Base-by-base conservation (phyloP, 2,329 filamentous ascomycete species). In the Graphiopsis chlorocephala region DNA sequence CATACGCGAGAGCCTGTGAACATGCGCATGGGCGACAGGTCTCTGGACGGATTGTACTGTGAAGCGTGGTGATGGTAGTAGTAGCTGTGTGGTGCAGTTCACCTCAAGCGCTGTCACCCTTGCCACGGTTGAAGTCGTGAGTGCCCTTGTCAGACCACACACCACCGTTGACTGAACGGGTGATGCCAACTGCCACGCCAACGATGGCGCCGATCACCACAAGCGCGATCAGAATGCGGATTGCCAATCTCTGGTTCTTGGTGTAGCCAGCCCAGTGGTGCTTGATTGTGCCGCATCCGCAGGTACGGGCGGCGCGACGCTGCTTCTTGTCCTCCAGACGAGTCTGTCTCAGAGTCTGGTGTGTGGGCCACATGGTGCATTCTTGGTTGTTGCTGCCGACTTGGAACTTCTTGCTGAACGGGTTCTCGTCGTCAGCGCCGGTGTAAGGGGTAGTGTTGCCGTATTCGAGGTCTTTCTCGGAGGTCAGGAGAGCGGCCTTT, bases 311-410 rank as follows among this genome's bases (percentile, higher is more conserved):
- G n/a, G 69, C 65, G 7, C 67, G 65, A 65, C 71, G 68, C 67
- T 69, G 67, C 68, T 68, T 68, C 73, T 79, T 76, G 70, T 76
- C 75, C 28, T 71, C 72, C 58, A 71, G 68, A 64, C 76, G 75
- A 71, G 77, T 78, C 68, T 80, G 77, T 69, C 79, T 74, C 64
- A 83, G 76, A 33, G 80, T 80, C 72, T 81, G 77, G 68, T 78
- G 78, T 48, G 80, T 79, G 8, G 81, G 81, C 81, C 81, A 83
- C 80, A 83, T 82, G 68, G 77, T 79, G 77, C 80, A 82, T 66
- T 83, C 81, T 71, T 81, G 81, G 68, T 76, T 76, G 61, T 76
- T 58, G 31, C 42, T 72, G 66, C 81, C 79, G 67, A 82, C 74
- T 28, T 73, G 76, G 63, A 75, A 67, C 68, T 78, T 80, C 74